Conservation (phyloP, 257 asterid species). For the Solanum dulcamara region DNA sequence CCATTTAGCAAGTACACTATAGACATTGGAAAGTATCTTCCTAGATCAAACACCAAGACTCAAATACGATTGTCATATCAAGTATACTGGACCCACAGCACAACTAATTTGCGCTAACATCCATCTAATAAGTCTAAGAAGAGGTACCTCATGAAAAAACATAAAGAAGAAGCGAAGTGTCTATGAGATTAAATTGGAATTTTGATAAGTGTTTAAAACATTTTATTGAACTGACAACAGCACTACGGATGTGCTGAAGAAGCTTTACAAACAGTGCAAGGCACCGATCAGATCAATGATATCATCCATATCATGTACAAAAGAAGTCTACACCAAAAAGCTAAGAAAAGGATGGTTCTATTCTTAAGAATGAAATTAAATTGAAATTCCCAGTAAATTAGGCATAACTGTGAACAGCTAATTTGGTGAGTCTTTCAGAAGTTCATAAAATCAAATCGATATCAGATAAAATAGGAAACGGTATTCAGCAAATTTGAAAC, state of each 20-base stretch:
- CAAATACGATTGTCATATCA: background rate
- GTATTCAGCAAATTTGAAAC: background rate
- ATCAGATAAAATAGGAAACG: background rate
- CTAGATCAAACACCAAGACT: background rate
- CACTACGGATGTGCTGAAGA: background rate
- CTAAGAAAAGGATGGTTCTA: background rate
- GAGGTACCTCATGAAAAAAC: background rate
- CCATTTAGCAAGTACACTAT: conserved; percentile 2
- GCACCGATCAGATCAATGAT: background rate
- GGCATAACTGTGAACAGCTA: background rate
- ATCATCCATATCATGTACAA: background rate
- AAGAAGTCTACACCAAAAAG: background rate
- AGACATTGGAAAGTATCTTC: background rate
- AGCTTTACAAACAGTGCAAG: background rate
- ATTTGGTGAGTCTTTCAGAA: background rate
- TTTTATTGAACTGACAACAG: background rate
- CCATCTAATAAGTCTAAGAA: background rate
- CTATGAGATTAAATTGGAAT: background rate
- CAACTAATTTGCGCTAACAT: background rate
- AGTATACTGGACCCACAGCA: background rate
- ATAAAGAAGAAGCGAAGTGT: background rate
- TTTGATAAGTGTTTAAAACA: background rate
- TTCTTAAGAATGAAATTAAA: background rate
- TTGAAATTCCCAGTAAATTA: background rate
- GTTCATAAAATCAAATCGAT: background rate